Conservation (phyloP, 2,329 filamentous ascomycete species). For the Talaromyces sp. region DNA sequence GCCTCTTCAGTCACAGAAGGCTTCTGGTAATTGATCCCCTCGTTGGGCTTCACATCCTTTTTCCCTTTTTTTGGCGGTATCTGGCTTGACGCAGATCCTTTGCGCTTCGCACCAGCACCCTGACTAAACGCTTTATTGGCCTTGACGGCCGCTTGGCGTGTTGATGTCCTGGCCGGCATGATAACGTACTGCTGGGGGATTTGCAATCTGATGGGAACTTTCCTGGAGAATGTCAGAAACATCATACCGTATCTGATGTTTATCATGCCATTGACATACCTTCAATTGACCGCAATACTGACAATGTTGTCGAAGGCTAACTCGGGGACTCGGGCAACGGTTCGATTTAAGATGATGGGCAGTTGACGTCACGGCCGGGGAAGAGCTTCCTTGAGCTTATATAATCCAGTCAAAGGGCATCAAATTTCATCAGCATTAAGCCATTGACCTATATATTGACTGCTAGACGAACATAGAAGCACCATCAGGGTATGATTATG, state of each 20-base stretch:
- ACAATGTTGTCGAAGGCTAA: neutral
- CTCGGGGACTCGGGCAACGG: neutral
- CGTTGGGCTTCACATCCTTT: conserved; percentile 21
- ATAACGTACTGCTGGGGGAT: conserved; percentile 6
- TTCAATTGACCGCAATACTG: conserved; percentile 5
- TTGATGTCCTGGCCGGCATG: conserved; percentile 33
- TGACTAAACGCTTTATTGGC: conserved; percentile 38
- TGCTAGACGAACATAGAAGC: neutral
- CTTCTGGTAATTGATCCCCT: conserved; percentile 13
- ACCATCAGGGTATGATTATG: neutral
- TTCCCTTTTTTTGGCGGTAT: conserved; percentile 37
- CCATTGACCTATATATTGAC: neutral
- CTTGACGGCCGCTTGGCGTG: conserved; percentile 41
- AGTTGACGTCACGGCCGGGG: conserved; percentile 31
- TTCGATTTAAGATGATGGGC: conserved; percentile 19
- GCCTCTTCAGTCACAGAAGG: conserved; percentile 14
- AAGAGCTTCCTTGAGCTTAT: neutral
- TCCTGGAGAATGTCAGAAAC: conserved; percentile 12
- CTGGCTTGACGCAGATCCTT: conserved; percentile 25
- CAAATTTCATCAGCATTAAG: neutral
- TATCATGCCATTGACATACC: neutral
- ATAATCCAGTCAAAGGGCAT: conserved; percentile 10
- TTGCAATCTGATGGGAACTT: neutral
- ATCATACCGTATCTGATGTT: neutral
- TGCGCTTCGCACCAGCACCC: conserved; percentile 38